These are phyloP conservation scores for Juglanconis sp. DNA, from an alignment of 2,329 filamentous ascomycete species.

Conservation along the genomic window DNA sequence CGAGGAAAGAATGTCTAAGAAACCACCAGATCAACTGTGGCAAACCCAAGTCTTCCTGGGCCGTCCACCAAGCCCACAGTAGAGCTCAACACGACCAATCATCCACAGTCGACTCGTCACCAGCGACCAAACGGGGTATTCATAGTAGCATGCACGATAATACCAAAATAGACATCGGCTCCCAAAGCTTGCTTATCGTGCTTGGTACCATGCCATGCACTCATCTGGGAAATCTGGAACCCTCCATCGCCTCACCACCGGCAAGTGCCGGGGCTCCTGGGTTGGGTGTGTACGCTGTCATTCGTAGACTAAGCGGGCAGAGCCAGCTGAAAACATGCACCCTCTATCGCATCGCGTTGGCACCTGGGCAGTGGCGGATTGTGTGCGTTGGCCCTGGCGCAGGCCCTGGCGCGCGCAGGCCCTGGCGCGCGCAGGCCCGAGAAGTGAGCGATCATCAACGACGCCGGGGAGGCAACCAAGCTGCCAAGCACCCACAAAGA, in stretches of 20 bases:
- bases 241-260: background rate
- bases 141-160: background rate
- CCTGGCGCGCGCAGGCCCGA: background rate
- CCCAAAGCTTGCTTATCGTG: background rate
- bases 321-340: constrained; percentile 31
- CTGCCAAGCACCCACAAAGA: background rate
- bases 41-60: too few relatives aligned
- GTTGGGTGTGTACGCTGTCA: constrained; percentile 11
- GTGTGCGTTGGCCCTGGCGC: background rate
- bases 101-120: background rate
- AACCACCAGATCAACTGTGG: too few relatives aligned
- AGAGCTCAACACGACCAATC: background rate
- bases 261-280: constrained; percentile 5
- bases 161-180: background rate
- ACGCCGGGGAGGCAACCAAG: background rate
- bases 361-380: background rate
- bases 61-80: too few relatives aligned
- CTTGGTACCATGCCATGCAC: background rate
- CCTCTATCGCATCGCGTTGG: constrained; percentile 8
- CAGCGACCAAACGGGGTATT: background rate
- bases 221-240: background rate
- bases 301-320: constrained; percentile 19
- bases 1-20: too few relatives aligned
- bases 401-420: background rate
- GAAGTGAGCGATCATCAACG: background rate